These are phyloP conservation scores for Thielaviopsis ethacetica DNA, from an alignment of 2,329 filamentous ascomycete genomes.

Conservation along the genomic window DNA sequence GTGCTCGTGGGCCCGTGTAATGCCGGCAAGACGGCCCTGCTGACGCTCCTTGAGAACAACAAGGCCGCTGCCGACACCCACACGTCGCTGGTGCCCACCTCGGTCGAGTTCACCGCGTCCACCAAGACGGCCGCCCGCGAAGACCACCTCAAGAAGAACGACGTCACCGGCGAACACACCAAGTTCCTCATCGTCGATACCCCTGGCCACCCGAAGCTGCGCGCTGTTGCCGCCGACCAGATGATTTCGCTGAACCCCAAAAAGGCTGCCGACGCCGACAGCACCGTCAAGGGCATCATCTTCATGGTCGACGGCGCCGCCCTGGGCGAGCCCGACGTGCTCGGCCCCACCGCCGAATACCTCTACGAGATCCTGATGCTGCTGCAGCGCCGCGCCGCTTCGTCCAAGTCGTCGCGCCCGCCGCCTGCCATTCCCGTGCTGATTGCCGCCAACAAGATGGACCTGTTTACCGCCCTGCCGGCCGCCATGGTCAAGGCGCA, in stretches of 20 bases:
- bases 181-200: constrained; percentile 74
- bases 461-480: constrained; percentile 85
- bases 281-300: constrained; percentile 53
- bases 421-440: constrained; percentile 54
- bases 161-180: constrained; percentile 38
- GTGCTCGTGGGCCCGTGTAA: constrained; percentile 68
- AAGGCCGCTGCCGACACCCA: constrained; percentile 30
- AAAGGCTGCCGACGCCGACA: constrained; percentile 16
- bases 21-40: constrained; percentile 73
- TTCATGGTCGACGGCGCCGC: constrained; percentile 79
- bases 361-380: constrained; percentile 76
- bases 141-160: constrained; percentile 41
- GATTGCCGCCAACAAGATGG: constrained; percentile 85
- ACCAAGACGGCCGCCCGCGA: constrained; percentile 25
- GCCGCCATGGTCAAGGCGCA: constrained; percentile 55
- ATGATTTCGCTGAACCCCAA: constrained; percentile 14
- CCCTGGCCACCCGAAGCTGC: constrained; percentile 88
- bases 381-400: constrained; percentile 56
- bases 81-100: constrained; percentile 34
- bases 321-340: constrained; percentile 38
- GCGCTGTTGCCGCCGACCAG: constrained; percentile 39
- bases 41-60: constrained; percentile 55
- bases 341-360: constrained; percentile 65
- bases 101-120: constrained; percentile 39
- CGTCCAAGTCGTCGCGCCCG: constrained; percentile 28